Evolutionary conservation across 202 grass and related monocot genomes (phyloP).

Genomic region (Digitaria exilis): DNA sequence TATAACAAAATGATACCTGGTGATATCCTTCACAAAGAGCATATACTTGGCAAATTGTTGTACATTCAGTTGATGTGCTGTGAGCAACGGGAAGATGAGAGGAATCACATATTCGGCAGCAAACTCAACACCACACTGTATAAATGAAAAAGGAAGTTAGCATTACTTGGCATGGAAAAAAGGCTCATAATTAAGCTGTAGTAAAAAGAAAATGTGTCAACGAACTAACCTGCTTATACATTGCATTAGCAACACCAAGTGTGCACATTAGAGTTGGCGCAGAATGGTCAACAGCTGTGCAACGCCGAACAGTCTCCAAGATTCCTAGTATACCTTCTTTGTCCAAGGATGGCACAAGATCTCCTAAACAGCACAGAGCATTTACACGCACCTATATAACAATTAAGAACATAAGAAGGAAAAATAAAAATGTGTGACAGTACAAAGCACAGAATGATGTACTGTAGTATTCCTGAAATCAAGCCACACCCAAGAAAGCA

Average conservation of each 20-base stretch:
- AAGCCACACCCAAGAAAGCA: constrained; percentile 17
- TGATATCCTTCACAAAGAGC: constrained; percentile 95
- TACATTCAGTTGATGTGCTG: constrained; percentile 83
- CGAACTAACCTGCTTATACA: constrained; percentile 87
- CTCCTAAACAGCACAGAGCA: constrained; percentile 93
- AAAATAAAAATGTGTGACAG: constrained; percentile 9
- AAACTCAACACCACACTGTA: constrained; percentile 91
- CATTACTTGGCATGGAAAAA: constrained; percentile 3
- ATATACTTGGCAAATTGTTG: constrained; percentile 99
- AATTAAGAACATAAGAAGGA: constrained; percentile 37
- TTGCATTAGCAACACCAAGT: constrained; percentile 89
- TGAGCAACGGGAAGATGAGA: constrained; percentile 90
- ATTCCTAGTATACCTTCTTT: constrained; percentile 74
- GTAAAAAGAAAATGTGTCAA: constrained; percentile 6
- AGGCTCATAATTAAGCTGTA: neutral
- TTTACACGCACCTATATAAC: constrained; percentile 85
- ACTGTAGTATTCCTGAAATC: neutral
- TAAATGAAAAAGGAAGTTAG: constrained; percentile 33
- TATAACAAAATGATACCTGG: constrained; percentile 49
- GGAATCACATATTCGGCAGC: constrained; percentile 82
- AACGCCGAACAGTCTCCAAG: constrained; percentile 86
- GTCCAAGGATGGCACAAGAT: constrained; percentile 89
- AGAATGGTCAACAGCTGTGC: constrained; percentile 91
- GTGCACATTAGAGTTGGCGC: constrained; percentile 98
- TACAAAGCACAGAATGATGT: constrained; percentile 5